Evolutionary conservation across 2,329 filamentous ascomycete species (phyloP).

Genomic region (Pseudogymnoascus sp.): DNA sequence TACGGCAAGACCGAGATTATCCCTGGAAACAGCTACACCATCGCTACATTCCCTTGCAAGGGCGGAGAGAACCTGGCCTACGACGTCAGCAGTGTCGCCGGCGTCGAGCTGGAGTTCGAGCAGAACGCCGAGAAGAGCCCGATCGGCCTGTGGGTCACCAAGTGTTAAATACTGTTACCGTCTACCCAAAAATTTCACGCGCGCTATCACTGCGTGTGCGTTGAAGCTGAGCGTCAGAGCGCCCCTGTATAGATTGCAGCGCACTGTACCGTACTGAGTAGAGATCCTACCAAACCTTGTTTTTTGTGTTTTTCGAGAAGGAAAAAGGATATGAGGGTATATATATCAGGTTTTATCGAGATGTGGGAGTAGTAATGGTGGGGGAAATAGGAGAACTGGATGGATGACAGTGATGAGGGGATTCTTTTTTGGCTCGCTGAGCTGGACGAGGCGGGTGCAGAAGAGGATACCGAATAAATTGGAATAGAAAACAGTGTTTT

Average conservation of each 20-base stretch:
- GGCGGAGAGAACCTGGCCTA: constrained; percentile 16
- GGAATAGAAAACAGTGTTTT: too few relatives aligned
- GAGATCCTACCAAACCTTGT: background rate
- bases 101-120: constrained; percentile 23
- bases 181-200: background rate
- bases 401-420: background rate
- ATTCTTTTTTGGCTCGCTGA: background rate
- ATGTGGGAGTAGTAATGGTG: background rate
- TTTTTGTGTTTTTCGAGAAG: background rate
- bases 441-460: background rate
- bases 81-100: constrained; percentile 17
- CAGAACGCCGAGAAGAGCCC: constrained; percentile 18
- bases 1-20: constrained; percentile 24
- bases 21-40: constrained; percentile 24
- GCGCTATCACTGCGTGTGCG: background rate
- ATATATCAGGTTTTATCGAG: constrained; percentile 3
- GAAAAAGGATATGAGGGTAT: background rate
- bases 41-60: constrained; percentile 21
- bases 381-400: background rate
- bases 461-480: too few relatives aligned
- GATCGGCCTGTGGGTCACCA: constrained; percentile 20
- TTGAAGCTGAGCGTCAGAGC: constrained; percentile 1
- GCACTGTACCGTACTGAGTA: background rate
- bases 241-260: constrained; percentile 3
- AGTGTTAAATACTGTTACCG: constrained; percentile 3